Evolutionary conservation across 768 basidiomycete species (phyloP), one percentile per base, ranked within the genome.

Genomic region (Hericium alpestre): DNA sequence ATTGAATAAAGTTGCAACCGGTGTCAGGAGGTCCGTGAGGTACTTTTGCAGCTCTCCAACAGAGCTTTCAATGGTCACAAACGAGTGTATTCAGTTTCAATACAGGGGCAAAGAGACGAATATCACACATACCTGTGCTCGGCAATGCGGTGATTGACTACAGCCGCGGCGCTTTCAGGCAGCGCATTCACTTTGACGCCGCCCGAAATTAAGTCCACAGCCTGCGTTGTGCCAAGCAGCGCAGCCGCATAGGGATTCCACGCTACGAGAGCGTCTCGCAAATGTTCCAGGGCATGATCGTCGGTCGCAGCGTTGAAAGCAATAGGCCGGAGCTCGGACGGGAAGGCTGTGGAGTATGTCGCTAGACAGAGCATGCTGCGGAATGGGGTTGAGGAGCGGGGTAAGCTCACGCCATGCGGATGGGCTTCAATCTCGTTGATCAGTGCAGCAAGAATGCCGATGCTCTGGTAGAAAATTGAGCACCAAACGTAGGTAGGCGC

Each of bases 381-480:
- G 15, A 46, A 46, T 11, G 70, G 65, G 9, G 66, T 65, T 18
- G 59, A 46, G 43, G n/a, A 18, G 7, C 43, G 43, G 18, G 43
- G 43, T n/a, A 46, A 20, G 15, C n/a, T 20, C 43, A 11, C n/a
- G 7, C 7, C 43, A 46, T 46, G 43, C 20, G 43, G 43, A 46
- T 46, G 43, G 13, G 43, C 43, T 27, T 58, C 57, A 20, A 58
- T 25, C 3, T 51, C 25, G 18, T 38, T 38, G 7, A 58, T 18
- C 11, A 58, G 52, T 2, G 32, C 23, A 20, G 80, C 69, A 53
- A 82, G 74, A 59, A 80, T 75, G 38, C 80, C 80, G 59, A 84
- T 80, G n/a, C 63, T 64, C 75, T 77, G 58, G n/a, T 38, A 18
- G 39, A 13, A 27, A 38, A 20, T 37, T 32, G 38, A 23, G 20